Conservation (phyloP, 495 filamentous ascomycete species). For the Saxispiralis lemnorum region DNA sequence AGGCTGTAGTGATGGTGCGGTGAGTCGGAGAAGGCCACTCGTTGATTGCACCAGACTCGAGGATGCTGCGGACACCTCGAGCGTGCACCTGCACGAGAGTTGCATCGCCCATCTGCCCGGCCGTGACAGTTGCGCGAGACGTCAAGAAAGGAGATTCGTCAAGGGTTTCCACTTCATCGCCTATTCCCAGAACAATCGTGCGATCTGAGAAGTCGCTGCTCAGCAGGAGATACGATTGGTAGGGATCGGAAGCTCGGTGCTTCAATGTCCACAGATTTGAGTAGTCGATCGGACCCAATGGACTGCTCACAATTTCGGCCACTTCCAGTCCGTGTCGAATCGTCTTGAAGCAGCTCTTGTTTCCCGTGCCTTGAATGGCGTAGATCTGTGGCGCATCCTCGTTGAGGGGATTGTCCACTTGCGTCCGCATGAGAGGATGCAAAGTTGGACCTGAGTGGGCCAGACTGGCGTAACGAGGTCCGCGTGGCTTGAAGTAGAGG, state of each 20-base stretch:
- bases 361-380: slow-evolving; percentile 71
- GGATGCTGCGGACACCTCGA: slow-evolving; percentile 80
- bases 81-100: slow-evolving; percentile 89
- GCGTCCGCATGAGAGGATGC: slow-evolving; percentile 80
- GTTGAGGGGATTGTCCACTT: slow-evolving; percentile 68
- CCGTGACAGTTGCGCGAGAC: slow-evolving; percentile 69
- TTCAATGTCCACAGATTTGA: slow-evolving; percentile 92
- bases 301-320: slow-evolving; percentile 81
- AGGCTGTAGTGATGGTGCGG: slow-evolving; percentile 85
- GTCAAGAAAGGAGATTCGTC: slow-evolving; percentile 81
- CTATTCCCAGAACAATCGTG: slow-evolving; percentile 80
- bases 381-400: slow-evolving; percentile 97
- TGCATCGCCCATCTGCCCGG: slow-evolving; percentile 87
- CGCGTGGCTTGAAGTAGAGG: slow-evolving; percentile 67
- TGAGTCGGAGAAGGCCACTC: slow-evolving; percentile 91
- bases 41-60: slow-evolving; percentile 61
- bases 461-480: slow-evolving; percentile 62
- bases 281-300: slow-evolving; percentile 59
- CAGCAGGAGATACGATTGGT: slow-evolving; percentile 58
- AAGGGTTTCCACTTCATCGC: slow-evolving; percentile 90
- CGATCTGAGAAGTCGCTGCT: slow-evolving; percentile 41
- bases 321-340: slow-evolving; percentile 86
- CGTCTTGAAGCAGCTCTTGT: slow-evolving; percentile 73
- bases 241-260: slow-evolving; percentile 62
- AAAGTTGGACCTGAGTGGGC: slow-evolving; percentile 76